Conservation (phyloP, 352 stramenopile species). For the Albugo laibachii region DNA sequence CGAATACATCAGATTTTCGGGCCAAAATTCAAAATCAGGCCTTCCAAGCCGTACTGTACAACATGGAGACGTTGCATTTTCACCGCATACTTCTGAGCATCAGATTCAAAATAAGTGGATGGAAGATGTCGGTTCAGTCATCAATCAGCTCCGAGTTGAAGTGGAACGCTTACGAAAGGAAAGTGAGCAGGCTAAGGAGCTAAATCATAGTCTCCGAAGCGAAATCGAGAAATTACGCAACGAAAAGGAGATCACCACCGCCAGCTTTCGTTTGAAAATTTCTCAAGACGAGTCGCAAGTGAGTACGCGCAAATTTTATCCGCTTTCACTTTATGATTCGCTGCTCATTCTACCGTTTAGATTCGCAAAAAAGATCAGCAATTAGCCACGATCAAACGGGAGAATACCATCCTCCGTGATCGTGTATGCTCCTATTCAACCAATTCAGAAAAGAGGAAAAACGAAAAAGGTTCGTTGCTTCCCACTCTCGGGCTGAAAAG, state of each 20-base stretch:
- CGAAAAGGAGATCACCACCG: constrained; percentile 51
- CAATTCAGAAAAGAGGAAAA: constrained; percentile 15
- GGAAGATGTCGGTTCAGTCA: constrained; percentile 68
- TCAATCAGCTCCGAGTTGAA: constrained; percentile 56
- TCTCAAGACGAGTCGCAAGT: constrained; percentile 49
- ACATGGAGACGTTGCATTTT: too few species aligned
- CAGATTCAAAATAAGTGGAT: constrained; percentile 34
- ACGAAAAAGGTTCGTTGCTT: constrained; percentile 32
- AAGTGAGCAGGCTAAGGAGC: constrained; percentile 39
- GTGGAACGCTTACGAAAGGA: constrained; percentile 45
- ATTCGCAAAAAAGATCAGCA: constrained; percentile 76
- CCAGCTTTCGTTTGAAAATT: constrained; percentile 72
- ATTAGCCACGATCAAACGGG: constrained; percentile 40
- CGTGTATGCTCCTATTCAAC: constrained; percentile 9
- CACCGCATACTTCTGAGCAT: too few species aligned
- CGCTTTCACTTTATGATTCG: not conserved
- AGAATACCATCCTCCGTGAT: constrained; percentile 47
- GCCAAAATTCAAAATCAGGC: too few species aligned
- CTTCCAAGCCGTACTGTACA: too few species aligned
- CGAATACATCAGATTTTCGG: too few species aligned
- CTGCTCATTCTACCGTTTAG: constrained; percentile 8
- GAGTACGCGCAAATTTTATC: not conserved
- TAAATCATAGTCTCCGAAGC: constrained; percentile 29
- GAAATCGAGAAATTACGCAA: constrained; percentile 50
- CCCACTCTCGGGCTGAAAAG: constrained; percentile 63